Conservation (phyloP, 306 rosid species). For the Glycine soja region DNA sequence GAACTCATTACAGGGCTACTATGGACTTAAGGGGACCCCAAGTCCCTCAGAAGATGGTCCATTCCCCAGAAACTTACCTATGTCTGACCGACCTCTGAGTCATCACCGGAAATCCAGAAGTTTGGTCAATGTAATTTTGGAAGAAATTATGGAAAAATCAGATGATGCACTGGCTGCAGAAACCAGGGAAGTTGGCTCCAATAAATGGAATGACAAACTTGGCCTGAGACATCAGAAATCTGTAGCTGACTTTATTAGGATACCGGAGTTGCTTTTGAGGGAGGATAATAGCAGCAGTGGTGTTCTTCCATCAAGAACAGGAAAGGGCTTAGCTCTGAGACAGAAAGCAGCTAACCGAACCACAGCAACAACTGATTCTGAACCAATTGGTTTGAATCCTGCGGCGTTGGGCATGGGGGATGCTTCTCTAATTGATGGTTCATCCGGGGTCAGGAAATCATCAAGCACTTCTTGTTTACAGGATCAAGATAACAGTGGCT, state of each 20-base stretch:
- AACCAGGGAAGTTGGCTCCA: constrained; percentile 52
- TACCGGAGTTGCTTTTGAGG: constrained; percentile 73
- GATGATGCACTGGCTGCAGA: constrained; percentile 37
- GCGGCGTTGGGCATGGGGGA: constrained; percentile 57
- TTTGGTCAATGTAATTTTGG: constrained; percentile 59
- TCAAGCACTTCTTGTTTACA: constrained; percentile 86
- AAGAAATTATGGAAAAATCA: constrained; percentile 59
- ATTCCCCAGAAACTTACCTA: constrained; percentile 31
- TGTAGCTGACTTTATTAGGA: constrained; percentile 61
- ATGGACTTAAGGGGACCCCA: constrained; percentile 64
- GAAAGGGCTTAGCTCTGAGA: constrained; percentile 79
- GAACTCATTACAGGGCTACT: constrained; percentile 81
- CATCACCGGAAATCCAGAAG: constrained; percentile 71
- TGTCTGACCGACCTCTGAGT: constrained; percentile 44
- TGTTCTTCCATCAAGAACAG: constrained; percentile 67
- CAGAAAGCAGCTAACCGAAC: constrained; percentile 60
- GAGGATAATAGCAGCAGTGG: constrained; percentile 58
- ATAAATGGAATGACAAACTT: constrained; percentile 59
- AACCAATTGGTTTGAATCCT: constrained; percentile 54
- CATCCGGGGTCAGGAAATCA: constrained; percentile 76
- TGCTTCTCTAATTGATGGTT: constrained; percentile 52
- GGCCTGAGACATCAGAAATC: constrained; percentile 75
- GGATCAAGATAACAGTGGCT: constrained; percentile 62
- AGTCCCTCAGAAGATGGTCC: constrained; percentile 56
- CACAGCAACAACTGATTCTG: constrained; percentile 54